These are phyloP conservation scores for Tylopilus sp. DNA, from an alignment of 1,284 basidiomycete species.

Conservation along the genomic window DNA sequence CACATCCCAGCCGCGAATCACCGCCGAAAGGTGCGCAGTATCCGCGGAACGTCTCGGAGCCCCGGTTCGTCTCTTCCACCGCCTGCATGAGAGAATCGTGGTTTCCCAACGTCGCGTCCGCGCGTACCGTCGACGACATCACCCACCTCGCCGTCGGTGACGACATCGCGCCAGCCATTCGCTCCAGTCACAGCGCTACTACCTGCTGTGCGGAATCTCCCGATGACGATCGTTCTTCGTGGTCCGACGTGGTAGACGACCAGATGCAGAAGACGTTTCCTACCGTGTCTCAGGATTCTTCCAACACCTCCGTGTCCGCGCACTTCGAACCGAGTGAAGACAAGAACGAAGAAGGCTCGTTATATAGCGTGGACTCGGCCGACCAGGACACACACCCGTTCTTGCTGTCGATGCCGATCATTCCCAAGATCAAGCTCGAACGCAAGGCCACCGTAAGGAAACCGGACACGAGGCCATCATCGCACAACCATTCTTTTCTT, in stretches of 20 bases:
- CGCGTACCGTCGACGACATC: constrained; percentile 17
- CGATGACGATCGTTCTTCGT: not conserved
- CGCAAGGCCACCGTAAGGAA: constrained; percentile 29
- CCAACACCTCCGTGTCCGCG: not conserved
- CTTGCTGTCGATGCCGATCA: constrained; percentile 30
- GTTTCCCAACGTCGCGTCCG: constrained; percentile 11
- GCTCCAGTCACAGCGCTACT: not conserved
- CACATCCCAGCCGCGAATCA: not conserved
- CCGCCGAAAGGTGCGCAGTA: not conserved
- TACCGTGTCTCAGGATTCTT: not conserved
- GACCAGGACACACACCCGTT: constrained; percentile 23
- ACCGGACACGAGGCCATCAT: not conserved
- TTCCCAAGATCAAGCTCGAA: constrained; percentile 28
- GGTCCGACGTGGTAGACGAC: not conserved
- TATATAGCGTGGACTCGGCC: constrained; percentile 30
- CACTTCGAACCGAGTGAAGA: not conserved
- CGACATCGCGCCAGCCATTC: not conserved
- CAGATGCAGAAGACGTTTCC: not conserved
- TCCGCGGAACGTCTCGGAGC: constrained; percentile 25
- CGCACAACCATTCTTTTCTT: constrained; percentile 11
- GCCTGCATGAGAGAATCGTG: constrained; percentile 17
- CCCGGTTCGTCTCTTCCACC: constrained; percentile 21
- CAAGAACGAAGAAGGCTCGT: constrained; percentile 18
- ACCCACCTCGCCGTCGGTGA: constrained; percentile 1
- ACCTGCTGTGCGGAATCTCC: not conserved